phyloP scores from a whole-genome alignment of 768 basidiomycete species.

The Tricholoma flavovirens region DNA sequence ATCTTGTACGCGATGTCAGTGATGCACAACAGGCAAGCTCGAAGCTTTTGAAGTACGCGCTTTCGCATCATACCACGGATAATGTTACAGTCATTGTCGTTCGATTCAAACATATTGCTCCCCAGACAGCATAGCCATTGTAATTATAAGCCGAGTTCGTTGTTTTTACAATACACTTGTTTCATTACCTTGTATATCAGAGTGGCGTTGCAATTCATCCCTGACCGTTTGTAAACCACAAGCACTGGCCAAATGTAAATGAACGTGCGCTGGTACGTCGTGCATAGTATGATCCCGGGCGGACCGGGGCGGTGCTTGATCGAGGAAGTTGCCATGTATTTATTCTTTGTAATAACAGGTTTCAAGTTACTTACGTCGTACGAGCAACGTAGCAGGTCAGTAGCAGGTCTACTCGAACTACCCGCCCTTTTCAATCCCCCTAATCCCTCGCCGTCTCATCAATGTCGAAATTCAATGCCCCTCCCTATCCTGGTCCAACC shows the following conservation, averaged over 20 bases:
- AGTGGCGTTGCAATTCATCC: neutral
- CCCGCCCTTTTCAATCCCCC: neutral
- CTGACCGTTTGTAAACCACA: no score
- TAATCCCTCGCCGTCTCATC: no score
- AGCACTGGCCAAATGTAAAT: no score
- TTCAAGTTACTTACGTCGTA: no score
- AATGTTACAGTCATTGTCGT: constrained; percentile 92
- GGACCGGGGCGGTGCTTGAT: neutral
- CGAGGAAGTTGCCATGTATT: neutral
- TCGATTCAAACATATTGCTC: constrained; percentile 55
- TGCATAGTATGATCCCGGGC: no score
- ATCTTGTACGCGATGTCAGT: constrained; percentile 63
- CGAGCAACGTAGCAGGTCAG: neutral
- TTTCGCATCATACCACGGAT: constrained; percentile 86
- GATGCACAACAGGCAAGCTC: constrained; percentile 83
- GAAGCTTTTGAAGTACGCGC: constrained; percentile 74
- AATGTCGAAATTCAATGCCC: neutral
- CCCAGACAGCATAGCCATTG: constrained; percentile 14
- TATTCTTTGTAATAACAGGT: neutral
- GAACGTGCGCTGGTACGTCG: no score
- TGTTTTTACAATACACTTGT: neutral
- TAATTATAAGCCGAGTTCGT: neutral
- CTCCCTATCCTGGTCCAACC: constrained; percentile 36
- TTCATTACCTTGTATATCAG: neutral
- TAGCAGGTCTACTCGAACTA: neutral